Conservation (phyloP, 352 stramenopile species). For the Phytophthora sp. region DNA sequence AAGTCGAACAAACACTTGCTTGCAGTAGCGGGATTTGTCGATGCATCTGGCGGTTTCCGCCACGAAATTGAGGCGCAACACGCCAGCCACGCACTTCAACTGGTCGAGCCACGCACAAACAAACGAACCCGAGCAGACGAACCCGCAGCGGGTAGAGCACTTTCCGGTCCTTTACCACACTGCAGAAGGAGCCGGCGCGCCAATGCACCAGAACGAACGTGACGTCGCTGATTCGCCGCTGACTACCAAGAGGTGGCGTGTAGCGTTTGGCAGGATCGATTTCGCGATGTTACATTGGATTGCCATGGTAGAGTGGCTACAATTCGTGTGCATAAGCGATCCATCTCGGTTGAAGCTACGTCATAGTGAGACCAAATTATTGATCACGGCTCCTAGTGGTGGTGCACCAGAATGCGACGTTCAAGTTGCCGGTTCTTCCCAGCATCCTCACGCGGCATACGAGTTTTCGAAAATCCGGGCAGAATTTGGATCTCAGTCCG, state of each 20-base stretch:
- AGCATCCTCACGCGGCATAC: background rate
- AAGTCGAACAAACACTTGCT: constrained; percentile 4
- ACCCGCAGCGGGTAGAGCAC: background rate
- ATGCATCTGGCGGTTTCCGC: background rate
- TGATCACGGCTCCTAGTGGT: background rate
- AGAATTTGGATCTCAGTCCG: background rate
- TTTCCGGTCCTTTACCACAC: constrained; percentile 19
- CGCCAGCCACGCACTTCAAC: constrained; percentile 7
- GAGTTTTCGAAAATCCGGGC: background rate
- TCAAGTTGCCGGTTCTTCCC: constrained; percentile 23
- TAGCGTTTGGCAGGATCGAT: background rate
- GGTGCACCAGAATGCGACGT: constrained; percentile 5
- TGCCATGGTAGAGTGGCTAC: constrained; percentile 25
- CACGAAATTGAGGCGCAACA: constrained; percentile 9
- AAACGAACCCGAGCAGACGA: constrained; percentile 5
- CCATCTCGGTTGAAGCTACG: constrained; percentile 21
- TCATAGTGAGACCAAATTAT: constrained; percentile 15
- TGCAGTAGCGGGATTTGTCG: constrained; percentile 11
- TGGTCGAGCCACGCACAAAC: constrained; percentile 12
- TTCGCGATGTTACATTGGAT: constrained; percentile 10
- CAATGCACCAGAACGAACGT: constrained; percentile 4
- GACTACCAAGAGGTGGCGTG: background rate
- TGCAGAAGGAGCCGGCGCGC: constrained; percentile 13
- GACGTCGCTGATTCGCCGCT: background rate
- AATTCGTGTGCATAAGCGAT: background rate